A percentile compares a stretch with the other conserved stretches of the same genome.
These are phyloP conservation scores for Penicillium steckii DNA, from an alignment of 495 filamentous ascomycete species.

Conservation along the genomic window DNA sequence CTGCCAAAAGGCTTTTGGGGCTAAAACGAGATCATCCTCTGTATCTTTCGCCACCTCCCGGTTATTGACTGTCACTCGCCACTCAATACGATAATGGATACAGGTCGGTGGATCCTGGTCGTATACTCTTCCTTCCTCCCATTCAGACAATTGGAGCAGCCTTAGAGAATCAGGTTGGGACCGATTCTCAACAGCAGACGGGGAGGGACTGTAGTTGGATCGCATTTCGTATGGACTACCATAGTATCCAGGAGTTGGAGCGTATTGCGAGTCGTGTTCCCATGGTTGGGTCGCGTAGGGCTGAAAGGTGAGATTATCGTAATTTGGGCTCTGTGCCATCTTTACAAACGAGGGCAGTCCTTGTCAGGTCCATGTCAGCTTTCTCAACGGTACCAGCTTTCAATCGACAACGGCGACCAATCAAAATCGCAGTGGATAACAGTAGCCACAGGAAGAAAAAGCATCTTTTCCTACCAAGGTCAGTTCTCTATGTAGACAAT, in stretches of 20 bases:
- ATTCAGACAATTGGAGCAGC: conserved; percentile 9
- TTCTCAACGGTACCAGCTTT: no score
- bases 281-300: neutral
- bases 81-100: conserved; percentile 38
- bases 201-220: conserved; percentile 6
- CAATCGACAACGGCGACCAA: no score
- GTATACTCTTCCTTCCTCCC: conserved; percentile 24
- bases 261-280: conserved; percentile 12
- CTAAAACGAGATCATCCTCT: conserved; percentile 25
- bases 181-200: neutral
- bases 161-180: neutral
- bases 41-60: conserved; percentile 24
- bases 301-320: conserved; percentile 4
- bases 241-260: conserved; percentile 8
- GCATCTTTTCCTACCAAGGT: neutral
- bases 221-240: conserved; percentile 1
- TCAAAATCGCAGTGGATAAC: no score
- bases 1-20: conserved; percentile 25
- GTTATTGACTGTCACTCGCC: conserved; percentile 30
- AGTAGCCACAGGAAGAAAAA: neutral
- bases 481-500: conserved; percentile 4
- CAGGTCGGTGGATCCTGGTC: conserved; percentile 29
- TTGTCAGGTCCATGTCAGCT: conserved; percentile 5
- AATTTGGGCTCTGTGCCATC: conserved; percentile 3
- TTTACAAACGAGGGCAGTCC: neutral